These are phyloP conservation scores for Hansenula anomala DNA, from an alignment of 1,139 yeast genomes.

Conservation along the genomic window DNA sequence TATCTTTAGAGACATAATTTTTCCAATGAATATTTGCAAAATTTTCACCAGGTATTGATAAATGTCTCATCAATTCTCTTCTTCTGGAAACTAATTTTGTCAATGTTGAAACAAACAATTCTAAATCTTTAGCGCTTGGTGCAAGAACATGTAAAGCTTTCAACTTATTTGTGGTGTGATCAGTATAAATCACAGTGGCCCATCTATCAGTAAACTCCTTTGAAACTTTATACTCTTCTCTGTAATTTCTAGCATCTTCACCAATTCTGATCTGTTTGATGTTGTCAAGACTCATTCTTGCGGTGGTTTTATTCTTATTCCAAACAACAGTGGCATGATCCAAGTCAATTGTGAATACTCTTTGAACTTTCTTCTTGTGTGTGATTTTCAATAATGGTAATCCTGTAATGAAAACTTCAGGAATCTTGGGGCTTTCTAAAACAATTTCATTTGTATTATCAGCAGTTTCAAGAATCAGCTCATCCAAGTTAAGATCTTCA, in stretches of 20 bases:
- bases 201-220: slow-evolving; percentile 63
- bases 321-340: slow-evolving; percentile 45
- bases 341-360: slow-evolving; percentile 39
- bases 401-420: slow-evolving; percentile 31
- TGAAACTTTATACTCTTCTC: slow-evolving; percentile 78
- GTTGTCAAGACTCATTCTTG: slow-evolving; percentile 60
- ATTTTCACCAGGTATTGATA: slow-evolving; percentile 48
- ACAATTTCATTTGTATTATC: slow-evolving; percentile 4
- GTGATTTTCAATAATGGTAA: slow-evolving; percentile 56
- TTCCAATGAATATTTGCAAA: slow-evolving; percentile 57
- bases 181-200: slow-evolving; percentile 71
- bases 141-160: slow-evolving; percentile 77
- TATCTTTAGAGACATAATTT: slow-evolving; percentile 37
- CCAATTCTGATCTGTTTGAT: slow-evolving; percentile 66
- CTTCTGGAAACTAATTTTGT: slow-evolving; percentile 41
- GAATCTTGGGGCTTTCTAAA: slow-evolving; percentile 23
- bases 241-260: slow-evolving; percentile 69
- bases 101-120: slow-evolving; percentile 44
- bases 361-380: slow-evolving; percentile 58
- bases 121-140: slow-evolving; percentile 55
- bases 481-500: slow-evolving; percentile 1
- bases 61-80: slow-evolving; percentile 46
- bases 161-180: slow-evolving; percentile 40
- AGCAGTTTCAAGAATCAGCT: background rate
- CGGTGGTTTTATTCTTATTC: slow-evolving; percentile 43